Evolutionary conservation across 129 eudicot genomes (phyloP).

Genomic region (Chrysanthemum lavandulifolium): DNA sequence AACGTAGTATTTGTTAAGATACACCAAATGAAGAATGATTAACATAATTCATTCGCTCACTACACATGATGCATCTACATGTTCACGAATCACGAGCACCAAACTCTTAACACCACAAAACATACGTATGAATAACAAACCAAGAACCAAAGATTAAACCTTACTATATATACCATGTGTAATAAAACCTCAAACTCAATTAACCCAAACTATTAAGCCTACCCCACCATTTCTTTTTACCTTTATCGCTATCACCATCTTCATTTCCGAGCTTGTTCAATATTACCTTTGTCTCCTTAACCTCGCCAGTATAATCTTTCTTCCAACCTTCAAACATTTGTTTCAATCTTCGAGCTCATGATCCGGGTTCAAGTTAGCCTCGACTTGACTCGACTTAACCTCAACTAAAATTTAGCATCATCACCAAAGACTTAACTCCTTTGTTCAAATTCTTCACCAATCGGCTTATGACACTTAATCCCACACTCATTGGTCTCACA

Average conservation of each 20-base stretch:
- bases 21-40: constrained; percentile 17
- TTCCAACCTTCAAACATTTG: constrained; percentile 96
- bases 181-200: constrained; percentile 21
- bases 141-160: constrained; percentile 14
- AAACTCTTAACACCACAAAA: constrained; percentile 18
- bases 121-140: constrained; percentile 16
- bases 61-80: not conserved
- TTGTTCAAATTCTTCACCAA: constrained; percentile 88
- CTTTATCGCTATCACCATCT: constrained; percentile 55
- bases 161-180: constrained; percentile 20
- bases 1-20: not conserved
- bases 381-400: constrained; percentile 82
- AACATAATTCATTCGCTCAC: constrained; percentile 23
- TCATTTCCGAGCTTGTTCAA: constrained; percentile 74
- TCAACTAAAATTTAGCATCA: constrained; percentile 92
- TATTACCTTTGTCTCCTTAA: constrained; percentile 87
- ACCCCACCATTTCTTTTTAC: constrained; percentile 90
- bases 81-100: not conserved
- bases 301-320: constrained; percentile 83
- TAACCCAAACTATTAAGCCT: constrained; percentile 78
- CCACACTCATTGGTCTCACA: constrained; percentile 64
- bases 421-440: constrained; percentile 91
- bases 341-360: constrained; percentile 77
- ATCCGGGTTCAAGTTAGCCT: constrained; percentile 79
- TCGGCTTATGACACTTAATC: constrained; percentile 77